Base-by-base conservation (phyloP, 2,329 filamentous ascomycete genomes). In the Phyllosticta citribraziliensis region DNA sequence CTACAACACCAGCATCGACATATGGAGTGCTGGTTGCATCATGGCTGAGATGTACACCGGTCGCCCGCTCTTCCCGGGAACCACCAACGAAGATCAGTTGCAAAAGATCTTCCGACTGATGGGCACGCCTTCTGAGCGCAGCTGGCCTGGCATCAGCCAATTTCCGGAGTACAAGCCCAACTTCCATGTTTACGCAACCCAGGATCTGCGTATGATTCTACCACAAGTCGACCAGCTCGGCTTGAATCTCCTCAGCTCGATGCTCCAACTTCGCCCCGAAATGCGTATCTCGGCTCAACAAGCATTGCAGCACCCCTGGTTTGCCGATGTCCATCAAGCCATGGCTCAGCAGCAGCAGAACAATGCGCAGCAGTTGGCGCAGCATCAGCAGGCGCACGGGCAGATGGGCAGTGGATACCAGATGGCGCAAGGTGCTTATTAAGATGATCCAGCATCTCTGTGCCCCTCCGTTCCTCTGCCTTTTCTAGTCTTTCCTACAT, bases 41-140 rank as follows among this genome's bases (percentile, higher is more conserved):
- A 97, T 99, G 94, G 94, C 94, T 10, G 94, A 99, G 77, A 97
- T 99, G 91, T 97, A 95, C 75, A 97, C 93, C 0, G 94, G 94
- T 3, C 84, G 94, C 19, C 94, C 94, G 0, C 82, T 99, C 6
- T 99, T 99, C 78, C 94, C 94, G 0, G 94, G 94, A 62, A 99
- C 94, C 1, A 97, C 94, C 47, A 99, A 99, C 73, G 94, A 99
- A 75, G 94, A 99, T 72, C 94, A 99, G 74, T 86, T 97, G 57
- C 83, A 96, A 65, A 91, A 95, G 73, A 99, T 99, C 74, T 99
- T 99, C 82, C 85, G 94, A 63, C 87, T 99, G 64, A 99, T 99
- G 94, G 94, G 94, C 64, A 99, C 94, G 0, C 94, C 94, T 0
- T 96, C 90, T 0, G 94, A 99, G 75, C 86, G 91, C 53, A 91